Evolutionary conservation across 352 stramenopile species (phyloP).

Genomic region (Phytophthora constricta): DNA sequence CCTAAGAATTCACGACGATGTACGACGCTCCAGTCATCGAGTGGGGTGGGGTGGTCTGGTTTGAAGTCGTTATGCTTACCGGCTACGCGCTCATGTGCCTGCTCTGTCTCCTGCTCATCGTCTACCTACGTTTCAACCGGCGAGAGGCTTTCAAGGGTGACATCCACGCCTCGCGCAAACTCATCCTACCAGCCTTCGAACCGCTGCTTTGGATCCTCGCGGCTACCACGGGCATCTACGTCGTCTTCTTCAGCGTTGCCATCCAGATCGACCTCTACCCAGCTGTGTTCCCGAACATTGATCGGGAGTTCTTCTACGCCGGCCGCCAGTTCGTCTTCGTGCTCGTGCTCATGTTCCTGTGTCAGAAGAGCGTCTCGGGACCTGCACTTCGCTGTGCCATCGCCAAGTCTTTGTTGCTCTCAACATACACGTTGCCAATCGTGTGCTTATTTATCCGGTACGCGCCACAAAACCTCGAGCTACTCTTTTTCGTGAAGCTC

Average conservation of each 20-base stretch:
- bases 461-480: not conserved
- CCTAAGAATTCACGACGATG: too few relatives aligned
- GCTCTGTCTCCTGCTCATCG: constrained; percentile 34
- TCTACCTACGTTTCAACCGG: constrained; percentile 42
- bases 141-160: constrained; percentile 44
- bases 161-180: constrained; percentile 34
- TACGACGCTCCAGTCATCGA: constrained; percentile 2
- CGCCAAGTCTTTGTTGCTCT: constrained; percentile 40
- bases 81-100: constrained; percentile 43
- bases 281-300: constrained; percentile 24
- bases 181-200: constrained; percentile 61
- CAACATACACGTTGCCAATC: constrained; percentile 47
- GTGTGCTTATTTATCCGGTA: constrained; percentile 23
- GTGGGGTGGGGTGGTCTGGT: constrained; percentile 13
- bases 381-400: constrained; percentile 41
- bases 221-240: constrained; percentile 29
- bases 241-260: constrained; percentile 47
- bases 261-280: constrained; percentile 34
- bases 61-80: constrained; percentile 35
- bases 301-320: constrained; percentile 42
- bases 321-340: constrained; percentile 57
- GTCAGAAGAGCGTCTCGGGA: constrained; percentile 60
- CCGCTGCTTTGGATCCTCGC: constrained; percentile 50
- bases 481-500: constrained; percentile 32
- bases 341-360: constrained; percentile 48